Evolutionary conservation across 73 alveolate species (phyloP).

Genomic region (Loxodes magnus): DNA sequence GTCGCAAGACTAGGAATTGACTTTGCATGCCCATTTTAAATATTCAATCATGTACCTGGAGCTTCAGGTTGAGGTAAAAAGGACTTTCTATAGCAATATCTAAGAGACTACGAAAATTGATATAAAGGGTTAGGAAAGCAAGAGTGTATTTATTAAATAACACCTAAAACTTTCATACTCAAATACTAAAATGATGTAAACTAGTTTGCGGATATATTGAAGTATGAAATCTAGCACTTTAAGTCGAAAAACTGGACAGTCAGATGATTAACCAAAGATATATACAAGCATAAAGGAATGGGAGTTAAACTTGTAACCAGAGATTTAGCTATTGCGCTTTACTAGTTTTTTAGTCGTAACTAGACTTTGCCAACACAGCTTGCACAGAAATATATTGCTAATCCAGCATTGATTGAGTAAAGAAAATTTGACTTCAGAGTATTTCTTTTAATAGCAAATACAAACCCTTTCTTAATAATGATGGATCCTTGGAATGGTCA

Average conservation of each 20-base stretch:
- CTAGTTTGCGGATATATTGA: background rate
- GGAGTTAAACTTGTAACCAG: conserved; percentile 1
- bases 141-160: background rate
- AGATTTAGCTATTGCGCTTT: background rate
- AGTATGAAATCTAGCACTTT: background rate
- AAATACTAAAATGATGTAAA: background rate
- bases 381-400: conserved; percentile 65
- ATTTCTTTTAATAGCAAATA: conserved; percentile 58
- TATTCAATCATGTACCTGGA: conserved; percentile 12
- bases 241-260: background rate
- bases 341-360: background rate
- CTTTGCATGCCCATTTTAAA: conserved; percentile 3
- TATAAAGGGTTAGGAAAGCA: background rate
- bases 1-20: conserved; percentile 14
- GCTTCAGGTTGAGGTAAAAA: conserved; percentile 8
- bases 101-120: conserved; percentile 1
- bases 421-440: conserved; percentile 83
- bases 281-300: conserved; percentile 4
- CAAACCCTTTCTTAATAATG: conserved; percentile 36
- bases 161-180: conserved; percentile 1
- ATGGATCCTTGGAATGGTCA: background rate
- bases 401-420: conserved; percentile 70
- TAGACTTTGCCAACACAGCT: too few species aligned
- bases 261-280: conserved; percentile 2
- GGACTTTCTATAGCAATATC: conserved; percentile 5